phyloP scores from a whole-genome alignment of 805 yeast species.

The Starmera quercuum region DNA sequence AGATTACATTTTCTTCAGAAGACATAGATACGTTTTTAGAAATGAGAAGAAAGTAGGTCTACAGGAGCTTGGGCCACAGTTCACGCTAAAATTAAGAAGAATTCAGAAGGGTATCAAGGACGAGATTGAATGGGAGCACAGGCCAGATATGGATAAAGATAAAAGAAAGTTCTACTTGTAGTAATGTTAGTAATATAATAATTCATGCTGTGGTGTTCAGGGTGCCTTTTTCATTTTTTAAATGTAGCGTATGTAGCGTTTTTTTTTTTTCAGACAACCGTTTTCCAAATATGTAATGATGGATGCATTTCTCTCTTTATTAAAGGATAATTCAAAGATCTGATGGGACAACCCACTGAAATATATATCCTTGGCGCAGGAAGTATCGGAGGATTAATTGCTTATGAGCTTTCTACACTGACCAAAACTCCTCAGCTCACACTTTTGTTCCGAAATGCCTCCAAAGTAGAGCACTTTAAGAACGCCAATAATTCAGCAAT shows the following conservation, averaged over 20 bases:
- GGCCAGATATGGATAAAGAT: slow-evolving; percentile 93
- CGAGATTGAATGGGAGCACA: slow-evolving; percentile 94
- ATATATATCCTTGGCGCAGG: slow-evolving; percentile 20
- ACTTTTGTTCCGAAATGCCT: slow-evolving; percentile 14
- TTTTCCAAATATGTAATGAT: no score
- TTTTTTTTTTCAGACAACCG: no score
- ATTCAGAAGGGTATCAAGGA: slow-evolving; percentile 87
- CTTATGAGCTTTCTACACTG: slow-evolving; percentile 15
- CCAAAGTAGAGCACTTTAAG: slow-evolving; percentile 12
- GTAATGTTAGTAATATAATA: slow-evolving; percentile 1
- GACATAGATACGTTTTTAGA: slow-evolving; percentile 86
- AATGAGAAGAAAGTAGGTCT: slow-evolving; percentile 90
- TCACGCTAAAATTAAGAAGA: slow-evolving; percentile 81
- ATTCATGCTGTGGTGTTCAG: slow-evolving; percentile 1
- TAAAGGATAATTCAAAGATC: no score
- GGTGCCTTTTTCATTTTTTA: no score
- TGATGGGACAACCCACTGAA: no score
- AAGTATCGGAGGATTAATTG: slow-evolving; percentile 20
- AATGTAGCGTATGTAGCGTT: no score
- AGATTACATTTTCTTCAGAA: slow-evolving; percentile 89
- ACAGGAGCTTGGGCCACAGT: slow-evolving; percentile 96
- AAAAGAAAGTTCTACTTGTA: slow-evolving; percentile 85
- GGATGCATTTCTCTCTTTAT: no score
- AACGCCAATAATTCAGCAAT: slow-evolving; percentile 9
- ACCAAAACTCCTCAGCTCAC: slow-evolving; percentile 10